Conservation (phyloP, 2,329 filamentous ascomycete genomes). For the Trichothecium sympodiale region DNA sequence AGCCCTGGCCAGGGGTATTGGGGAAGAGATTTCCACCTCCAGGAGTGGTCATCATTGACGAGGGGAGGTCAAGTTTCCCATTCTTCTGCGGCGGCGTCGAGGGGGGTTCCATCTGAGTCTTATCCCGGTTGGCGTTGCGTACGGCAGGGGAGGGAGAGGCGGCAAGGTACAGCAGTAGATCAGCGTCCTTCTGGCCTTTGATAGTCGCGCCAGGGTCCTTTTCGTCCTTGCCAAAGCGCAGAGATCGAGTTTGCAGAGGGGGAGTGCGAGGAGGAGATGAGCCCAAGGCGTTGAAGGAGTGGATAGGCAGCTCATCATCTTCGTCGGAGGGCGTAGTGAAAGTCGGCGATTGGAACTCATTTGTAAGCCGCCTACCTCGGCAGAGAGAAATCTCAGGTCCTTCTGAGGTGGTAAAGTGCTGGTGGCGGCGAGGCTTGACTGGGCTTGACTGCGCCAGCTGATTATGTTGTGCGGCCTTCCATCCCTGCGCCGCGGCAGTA, state of each 20-base stretch:
- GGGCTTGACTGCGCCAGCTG: constrained; percentile 79
- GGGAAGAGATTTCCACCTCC: constrained; percentile 59
- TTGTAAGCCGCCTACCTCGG: constrained; percentile 56
- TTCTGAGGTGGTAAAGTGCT: constrained; percentile 61
- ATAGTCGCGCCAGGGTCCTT: constrained; percentile 12
- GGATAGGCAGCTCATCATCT: constrained; percentile 69
- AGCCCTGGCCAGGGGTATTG: constrained; percentile 68
- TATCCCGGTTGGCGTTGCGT: constrained; percentile 26
- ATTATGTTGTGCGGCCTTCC: constrained; percentile 56
- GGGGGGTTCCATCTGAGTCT: constrained; percentile 53
- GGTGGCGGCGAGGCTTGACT: constrained; percentile 62
- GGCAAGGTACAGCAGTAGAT: constrained; percentile 73
- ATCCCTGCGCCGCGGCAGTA: constrained; percentile 32
- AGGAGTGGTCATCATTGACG: constrained; percentile 82
- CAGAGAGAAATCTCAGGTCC: constrained; percentile 72
- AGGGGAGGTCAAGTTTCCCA: constrained; percentile 58
- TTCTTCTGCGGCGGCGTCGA: constrained; percentile 67
- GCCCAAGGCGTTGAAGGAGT: constrained; percentile 59
- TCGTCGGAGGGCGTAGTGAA: constrained; percentile 61
- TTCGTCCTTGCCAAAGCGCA: constrained; percentile 36
- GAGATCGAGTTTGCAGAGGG: constrained; percentile 48
- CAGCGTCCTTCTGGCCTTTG: constrained; percentile 61
- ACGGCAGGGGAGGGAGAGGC: constrained; percentile 83
- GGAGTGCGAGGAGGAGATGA: constrained; percentile 83
- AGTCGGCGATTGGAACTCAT: constrained; percentile 48